Evolutionary conservation across 805 yeast species (phyloP), one percentile per base, ranked within the genome.

Genomic region (Yamadazyma sp.): DNA sequence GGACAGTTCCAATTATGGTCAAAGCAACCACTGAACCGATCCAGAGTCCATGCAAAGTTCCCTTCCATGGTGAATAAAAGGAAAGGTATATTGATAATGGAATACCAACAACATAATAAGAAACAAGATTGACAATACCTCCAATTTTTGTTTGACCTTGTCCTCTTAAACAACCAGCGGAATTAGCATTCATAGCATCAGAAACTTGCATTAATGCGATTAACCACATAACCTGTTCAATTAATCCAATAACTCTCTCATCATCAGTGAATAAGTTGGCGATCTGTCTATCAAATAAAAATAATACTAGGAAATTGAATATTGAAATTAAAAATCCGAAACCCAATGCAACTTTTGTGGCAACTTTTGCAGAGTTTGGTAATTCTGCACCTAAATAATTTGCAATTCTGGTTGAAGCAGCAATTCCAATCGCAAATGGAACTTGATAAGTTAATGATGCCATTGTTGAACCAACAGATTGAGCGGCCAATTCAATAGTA

Each of bases 91-190:
- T 63, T 5, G 84, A 70, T 49, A 78, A 56, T 4, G 88, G 88
- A 12, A 81, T 59, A 9, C 86, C 86, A 21, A 81, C 55, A 28
- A 75, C 60, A 45, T 81, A 80, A 53, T 80, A 80, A 5, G 81
- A 64, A 22, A 76, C 39, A 43, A 80, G 54, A 40, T 77, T 78
- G 22, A 78, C 69, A 33, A 69, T 68, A 2, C 83, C 82, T 0
- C 83, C 82, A 23, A 80, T 70, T 47, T 70, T 73, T 27, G 81
- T 82, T 55, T 76, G 76, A 11, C 91, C 91, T 60, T 82, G 89
- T 5, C 91, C 91, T 53, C 93, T 70, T 35, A 84, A 62, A 40
- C 86, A 71, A 11, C 91, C 91, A 11, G 86, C 88, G 1, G 84
- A 75, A 31, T 81, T 78, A 11, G 86, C 84, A 43, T 81, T 75